Base-by-base conservation (phyloP, 1,284 basidiomycete species). In the Wallemia hederae region DNA sequence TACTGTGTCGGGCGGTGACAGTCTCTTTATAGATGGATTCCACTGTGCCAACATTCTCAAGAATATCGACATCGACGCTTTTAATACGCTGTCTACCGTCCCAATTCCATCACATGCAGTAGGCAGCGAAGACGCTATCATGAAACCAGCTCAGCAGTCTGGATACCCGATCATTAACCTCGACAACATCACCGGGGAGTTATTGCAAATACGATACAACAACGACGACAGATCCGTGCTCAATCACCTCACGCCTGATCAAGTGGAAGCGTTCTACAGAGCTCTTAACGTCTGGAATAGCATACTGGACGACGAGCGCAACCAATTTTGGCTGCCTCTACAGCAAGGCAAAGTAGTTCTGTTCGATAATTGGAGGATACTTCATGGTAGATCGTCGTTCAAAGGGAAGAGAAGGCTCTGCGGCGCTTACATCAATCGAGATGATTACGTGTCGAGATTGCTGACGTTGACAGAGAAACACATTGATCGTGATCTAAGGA, bases 11-110 rank as follows among this genome's bases (percentile, higher is more conserved):
- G 92, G 92, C 0, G 92, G 92, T 3, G 77, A 80, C 11, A 88
- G 87, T 1, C 76, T 97, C 5, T 80, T 98, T 22, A 88, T 96
- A 2, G 92, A 98, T 67, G 91, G 89, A 2, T 96, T 96, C 74
- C 83, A 89, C 67, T 85, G 82, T 55, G 91, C 91, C 0, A 80
- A 80, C 0, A 75, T 84, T 60, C 74, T 98, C 24, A 78, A 80
- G 61, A 77, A 82, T 62, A 73, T 81, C 15, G 74, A 90, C 65
- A 86, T 87, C 0, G 75, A 79, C 0, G 77, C 79, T 0, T 92
- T 91, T 70, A 71, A 74, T 0, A 72, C 84, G 1, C 76, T 98
- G 1, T 80, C 85, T 0, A 73, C 73, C 1, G 72, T 88, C 1
- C 76, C 78, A 0, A 76, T 96, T 22, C 81, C 83, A 0, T 79